These are phyloP conservation scores for Saraca asoca DNA, from an alignment of 331 rosid species.

Conservation along the genomic window DNA sequence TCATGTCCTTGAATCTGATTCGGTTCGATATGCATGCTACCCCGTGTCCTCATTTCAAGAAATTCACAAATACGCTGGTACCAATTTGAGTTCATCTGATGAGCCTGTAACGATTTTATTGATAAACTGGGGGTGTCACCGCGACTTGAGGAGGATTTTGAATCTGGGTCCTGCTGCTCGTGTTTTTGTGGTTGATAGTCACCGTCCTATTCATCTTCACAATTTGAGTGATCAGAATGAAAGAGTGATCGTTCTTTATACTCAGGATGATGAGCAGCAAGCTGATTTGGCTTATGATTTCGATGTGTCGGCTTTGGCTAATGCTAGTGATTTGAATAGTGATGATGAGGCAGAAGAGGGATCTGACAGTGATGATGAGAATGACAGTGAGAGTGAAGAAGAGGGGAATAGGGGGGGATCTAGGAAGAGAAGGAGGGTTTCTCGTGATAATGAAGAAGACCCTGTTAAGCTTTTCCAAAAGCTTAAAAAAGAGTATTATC, in stretches of 20 bases:
- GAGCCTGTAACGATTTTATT: conserved; percentile 57
- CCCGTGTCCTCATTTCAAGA: conserved; percentile 86
- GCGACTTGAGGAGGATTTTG: conserved; percentile 57
- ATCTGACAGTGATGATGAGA: conserved; percentile 48
- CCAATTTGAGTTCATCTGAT: conserved; percentile 44
- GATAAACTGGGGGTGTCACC: conserved; percentile 88
- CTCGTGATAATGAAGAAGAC: conserved; percentile 49
- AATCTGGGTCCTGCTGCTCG: conserved; percentile 49
- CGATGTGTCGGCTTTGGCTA: conserved; percentile 70
- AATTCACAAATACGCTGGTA: conserved; percentile 60
- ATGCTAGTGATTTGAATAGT: conserved; percentile 55
- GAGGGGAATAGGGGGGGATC: conserved; percentile 44
- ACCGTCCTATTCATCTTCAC: conserved; percentile 84
- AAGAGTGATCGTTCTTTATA: conserved; percentile 72
- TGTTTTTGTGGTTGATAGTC: conserved; percentile 83
- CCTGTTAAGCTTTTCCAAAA: conserved; percentile 62
- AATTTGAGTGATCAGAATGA: conserved; percentile 73
- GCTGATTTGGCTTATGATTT: conserved; percentile 84
- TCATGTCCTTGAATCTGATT: conserved; percentile 64
- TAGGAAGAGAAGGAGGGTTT: conserved; percentile 62
- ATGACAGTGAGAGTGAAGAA: conserved; percentile 51
- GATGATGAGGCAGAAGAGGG: conserved; percentile 56
- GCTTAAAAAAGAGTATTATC: conserved; percentile 67
- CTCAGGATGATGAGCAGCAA: conserved; percentile 74
- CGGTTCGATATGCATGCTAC: conserved; percentile 70